These are phyloP conservation scores for Nyssa sinensis DNA, from an alignment of 148 eudicot species.

Conservation along the genomic window DNA sequence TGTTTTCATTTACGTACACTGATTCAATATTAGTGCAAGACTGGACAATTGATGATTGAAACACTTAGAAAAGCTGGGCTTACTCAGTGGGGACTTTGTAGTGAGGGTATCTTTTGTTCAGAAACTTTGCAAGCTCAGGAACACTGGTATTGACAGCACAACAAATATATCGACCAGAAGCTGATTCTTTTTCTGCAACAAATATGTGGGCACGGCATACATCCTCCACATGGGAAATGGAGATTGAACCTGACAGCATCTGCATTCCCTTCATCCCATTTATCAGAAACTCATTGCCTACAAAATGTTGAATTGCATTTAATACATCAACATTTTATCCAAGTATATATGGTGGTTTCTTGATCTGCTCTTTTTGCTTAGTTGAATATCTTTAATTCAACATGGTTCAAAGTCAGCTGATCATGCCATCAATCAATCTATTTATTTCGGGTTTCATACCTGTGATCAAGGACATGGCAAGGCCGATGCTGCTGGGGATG, in stretches of 20 bases:
- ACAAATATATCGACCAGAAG: constrained; percentile 65
- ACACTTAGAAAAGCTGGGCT: too few species aligned
- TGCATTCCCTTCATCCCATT: constrained; percentile 62
- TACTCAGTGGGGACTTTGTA: constrained; percentile 61
- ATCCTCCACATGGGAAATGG: constrained; percentile 63
- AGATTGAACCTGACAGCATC: constrained; percentile 54
- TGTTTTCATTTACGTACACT: too few species aligned
- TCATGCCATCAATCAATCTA: too few species aligned
- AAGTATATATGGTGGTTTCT: neutral
- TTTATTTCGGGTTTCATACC: constrained; percentile 28
- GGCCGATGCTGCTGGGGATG: constrained; percentile 45
- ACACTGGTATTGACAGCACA: constrained; percentile 55
- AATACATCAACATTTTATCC: too few species aligned
- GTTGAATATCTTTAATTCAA: too few species aligned
- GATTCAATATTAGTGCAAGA: too few species aligned
- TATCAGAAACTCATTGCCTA: constrained; percentile 41
- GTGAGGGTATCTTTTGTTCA: constrained; percentile 51
- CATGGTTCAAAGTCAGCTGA: neutral
- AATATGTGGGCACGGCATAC: constrained; percentile 63
- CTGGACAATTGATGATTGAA: too few species aligned
- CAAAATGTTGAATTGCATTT: neutral
- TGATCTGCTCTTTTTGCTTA: too few species aligned
- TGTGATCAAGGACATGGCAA: constrained; percentile 56
- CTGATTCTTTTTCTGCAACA: constrained; percentile 64
- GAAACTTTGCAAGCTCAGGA: constrained; percentile 52